These are phyloP conservation scores for Botrytis porri DNA, from an alignment of 2,329 filamentous ascomycete species.

Conservation along the genomic window DNA sequence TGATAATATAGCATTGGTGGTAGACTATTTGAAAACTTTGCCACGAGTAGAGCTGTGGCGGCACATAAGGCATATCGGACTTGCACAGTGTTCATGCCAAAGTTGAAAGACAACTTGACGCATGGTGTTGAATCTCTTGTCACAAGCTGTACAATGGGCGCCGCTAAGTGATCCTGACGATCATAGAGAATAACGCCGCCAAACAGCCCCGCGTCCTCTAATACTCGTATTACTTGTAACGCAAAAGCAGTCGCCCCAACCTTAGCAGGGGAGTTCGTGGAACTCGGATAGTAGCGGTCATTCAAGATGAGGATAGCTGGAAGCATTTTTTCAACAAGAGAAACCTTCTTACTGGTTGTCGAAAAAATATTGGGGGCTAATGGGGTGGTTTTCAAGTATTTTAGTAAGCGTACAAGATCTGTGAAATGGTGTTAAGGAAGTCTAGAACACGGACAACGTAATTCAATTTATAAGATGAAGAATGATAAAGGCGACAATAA, in stretches of 20 bases:
- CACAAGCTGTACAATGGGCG: conserved; percentile 16
- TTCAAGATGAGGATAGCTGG: conserved; percentile 24
- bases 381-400: conserved; percentile 14
- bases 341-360: conserved; percentile 1
- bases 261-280: conserved; percentile 19
- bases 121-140: conserved; percentile 19
- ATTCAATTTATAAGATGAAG: conserved; percentile 14
- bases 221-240: conserved; percentile 20
- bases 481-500: not conserved
- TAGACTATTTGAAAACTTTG: not conserved
- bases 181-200: conserved; percentile 23
- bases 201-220: conserved; percentile 22
- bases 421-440: not conserved
- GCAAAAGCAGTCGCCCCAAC: conserved; percentile 24
- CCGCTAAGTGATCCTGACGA: conserved; percentile 19
- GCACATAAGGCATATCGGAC: conserved; percentile 22
- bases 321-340: conserved; percentile 18
- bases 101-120: conserved; percentile 22
- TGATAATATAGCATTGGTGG: conserved; percentile 24
- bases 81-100: conserved; percentile 18
- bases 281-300: conserved; percentile 21
- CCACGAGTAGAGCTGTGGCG: conserved; percentile 18
- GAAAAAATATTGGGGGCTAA: conserved; percentile 7
- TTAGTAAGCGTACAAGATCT: conserved; percentile 4
- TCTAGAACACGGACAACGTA: conserved; percentile 7